These are phyloP conservation scores for Dichomitus squalens DNA, from an alignment of 1,284 basidiomycete species.

Conservation along the genomic window DNA sequence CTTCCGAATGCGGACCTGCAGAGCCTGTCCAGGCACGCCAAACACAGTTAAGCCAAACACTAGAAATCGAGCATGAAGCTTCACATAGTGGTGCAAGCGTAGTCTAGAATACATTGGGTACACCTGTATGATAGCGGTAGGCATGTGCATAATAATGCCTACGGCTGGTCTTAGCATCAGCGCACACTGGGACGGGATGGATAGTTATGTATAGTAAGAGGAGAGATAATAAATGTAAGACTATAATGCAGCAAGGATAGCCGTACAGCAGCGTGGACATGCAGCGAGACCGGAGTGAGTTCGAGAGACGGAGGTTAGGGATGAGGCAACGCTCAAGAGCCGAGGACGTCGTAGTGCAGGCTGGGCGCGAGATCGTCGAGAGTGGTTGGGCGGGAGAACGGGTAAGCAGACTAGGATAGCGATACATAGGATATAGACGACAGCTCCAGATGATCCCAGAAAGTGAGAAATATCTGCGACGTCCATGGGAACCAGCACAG, in stretches of 20 bases:
- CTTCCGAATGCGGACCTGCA: too few relatives aligned
- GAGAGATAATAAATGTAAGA: constrained; percentile 12
- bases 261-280: constrained; percentile 19
- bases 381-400: not conserved
- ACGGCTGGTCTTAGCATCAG: too few relatives aligned
- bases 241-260: constrained; percentile 18
- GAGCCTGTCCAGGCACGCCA: too few relatives aligned
- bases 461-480: constrained; percentile 18
- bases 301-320: not conserved
- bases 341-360: not conserved
- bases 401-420: constrained; percentile 16
- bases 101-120: not conserved
- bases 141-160: too few relatives aligned
- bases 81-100: not conserved
- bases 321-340: not conserved
- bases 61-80: not conserved
- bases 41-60: too few relatives aligned
- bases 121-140: not conserved
- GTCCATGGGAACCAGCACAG: constrained; percentile 13
- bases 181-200: not conserved
- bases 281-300: constrained; percentile 10
- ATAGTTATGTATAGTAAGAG: not conserved
- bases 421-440: constrained; percentile 24
- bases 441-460: constrained; percentile 19
- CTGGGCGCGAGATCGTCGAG: not conserved